Base-by-base conservation (phyloP, 768 basidiomycete species). In the Psilocybe sp. region DNA sequence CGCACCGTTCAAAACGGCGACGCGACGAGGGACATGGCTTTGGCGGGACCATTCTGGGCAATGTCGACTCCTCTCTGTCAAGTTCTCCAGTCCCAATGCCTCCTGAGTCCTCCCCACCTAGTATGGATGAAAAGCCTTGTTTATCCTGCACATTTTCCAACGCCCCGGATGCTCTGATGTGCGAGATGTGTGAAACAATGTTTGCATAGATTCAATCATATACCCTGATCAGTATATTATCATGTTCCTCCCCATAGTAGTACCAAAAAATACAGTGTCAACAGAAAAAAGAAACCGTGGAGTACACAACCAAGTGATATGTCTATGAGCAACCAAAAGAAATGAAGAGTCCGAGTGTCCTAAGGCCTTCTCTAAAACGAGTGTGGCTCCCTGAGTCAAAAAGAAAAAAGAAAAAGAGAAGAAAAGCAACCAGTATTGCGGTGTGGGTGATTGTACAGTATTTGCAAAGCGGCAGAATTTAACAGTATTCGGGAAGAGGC, bases 11-110 rank as follows among this genome's bases (percentile, higher is more conserved):
- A 23, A 59, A 57, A 37, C 74, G 72, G 60, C 73, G 71, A 58
- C 70, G 71, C 50, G 71, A 74, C 49, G 86, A 88, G 66, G 83
- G 77, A 11, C 74, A 72, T 54, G 89, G 84, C 2, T 92, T 92
- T 62, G 77, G 78, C 45, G 89, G 89, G 19, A 92, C 89, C 18
- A 63, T 90, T 39, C 74, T 91, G 31, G 79, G 80, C 40, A 55
- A 62, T 64, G 45, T 49, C 20, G 62, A 62, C 33, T 57, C 49
- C 11, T 52, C 61, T 6, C 57, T 56, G 54, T 57, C 63, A 1
- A 64, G 61, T 53, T 66, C 66, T 34, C 53, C 60, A 32, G 65
- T 66, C 13, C 51, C 56, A 38, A 59, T 51, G 23, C 57, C 60
- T 7, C 40, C 39, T 16, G 37, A 40, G 10, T 23, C 46, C 57